Base-by-base conservation (phyloP, 148 eudicot genomes). In the Silene conica region DNA sequence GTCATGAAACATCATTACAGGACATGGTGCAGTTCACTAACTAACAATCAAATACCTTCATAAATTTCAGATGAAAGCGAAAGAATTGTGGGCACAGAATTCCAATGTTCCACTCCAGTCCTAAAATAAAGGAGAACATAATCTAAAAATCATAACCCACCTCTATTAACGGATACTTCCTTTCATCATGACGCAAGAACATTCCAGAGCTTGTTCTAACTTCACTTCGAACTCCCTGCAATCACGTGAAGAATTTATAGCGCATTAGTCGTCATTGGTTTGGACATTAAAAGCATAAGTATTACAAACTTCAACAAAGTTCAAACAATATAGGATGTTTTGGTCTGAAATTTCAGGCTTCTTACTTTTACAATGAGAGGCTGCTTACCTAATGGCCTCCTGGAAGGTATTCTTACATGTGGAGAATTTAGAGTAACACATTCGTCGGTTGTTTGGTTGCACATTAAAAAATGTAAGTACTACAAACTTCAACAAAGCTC, bases 121-220 rank as follows among this genome's bases (percentile, higher is more conserved):
- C 58, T 48, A 41, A 14, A 3, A 21, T 21, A 63, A 22, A 72
- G 12, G 23, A 57, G 43, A 21, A 72, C 9, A 45, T 22, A 62
- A 2, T 13, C 45, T 38, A 50, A 55, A 4, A 2, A 43, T 28
- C 66, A 52, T 31, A 55, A 71, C 65, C 46, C 69, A 94, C 98
- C 93, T 91, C 84, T 82, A 94, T 80, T 84, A 89, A 79, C 26
- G 97, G 93, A 65, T 89, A 89, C 73, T 86, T 89, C 73, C 85
- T 86, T 83, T 94, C 96, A 71, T 84, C 81, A 74, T 72, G 73
- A 73, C 59, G 80, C 69, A 94, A 77, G 86, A 94, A 94, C 98
- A 94, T 94, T 74, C 98, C 98, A 63, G 98, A 91, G 83, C 98
- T 94, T 72, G 98, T 94, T 82, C 98, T 81, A 34, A 89, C 96